Conservation (phyloP, 345 rosid genomes). For the Aethionema arabicum region DNA sequence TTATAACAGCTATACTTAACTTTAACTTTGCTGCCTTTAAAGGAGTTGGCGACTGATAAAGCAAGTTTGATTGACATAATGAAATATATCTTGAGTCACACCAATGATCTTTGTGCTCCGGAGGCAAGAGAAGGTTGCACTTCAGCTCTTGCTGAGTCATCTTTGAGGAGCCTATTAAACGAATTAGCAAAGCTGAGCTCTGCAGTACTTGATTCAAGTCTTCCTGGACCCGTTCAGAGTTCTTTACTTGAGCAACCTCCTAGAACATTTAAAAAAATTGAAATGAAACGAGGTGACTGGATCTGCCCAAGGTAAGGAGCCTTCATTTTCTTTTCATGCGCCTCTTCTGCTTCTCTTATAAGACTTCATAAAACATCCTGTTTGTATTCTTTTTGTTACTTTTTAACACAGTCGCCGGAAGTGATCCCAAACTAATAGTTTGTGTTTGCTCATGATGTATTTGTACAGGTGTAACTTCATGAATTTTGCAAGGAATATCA, state of each 20-base stretch:
- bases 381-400: constrained; percentile 23
- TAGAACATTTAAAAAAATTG: constrained; percentile 46
- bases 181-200: constrained; percentile 49
- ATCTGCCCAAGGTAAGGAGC: constrained; percentile 63
- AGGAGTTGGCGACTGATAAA: constrained; percentile 42
- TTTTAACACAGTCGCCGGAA: constrained; percentile 39
- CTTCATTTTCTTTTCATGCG: constrained; percentile 5
- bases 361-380: no score
- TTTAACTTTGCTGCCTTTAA: constrained; percentile 5
- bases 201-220: constrained; percentile 31
- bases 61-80: constrained; percentile 55
- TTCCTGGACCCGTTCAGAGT: constrained; percentile 36
- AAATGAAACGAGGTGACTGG: constrained; percentile 98
- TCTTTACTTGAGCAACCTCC: constrained; percentile 44
- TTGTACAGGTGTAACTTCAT: constrained; percentile 76
- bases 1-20: not conserved
- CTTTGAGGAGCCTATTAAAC: constrained; percentile 49
- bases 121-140: constrained; percentile 29
- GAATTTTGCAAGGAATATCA: constrained; percentile 89
- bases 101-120: constrained; percentile 33
- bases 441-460: constrained; percentile 22
- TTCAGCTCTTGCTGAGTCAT: constrained; percentile 45
- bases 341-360: no score
- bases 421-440: constrained; percentile 8
- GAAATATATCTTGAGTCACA: constrained; percentile 59